Conservation (phyloP, 2,329 filamentous ascomycete genomes). For the Trichoderma simmonsii region DNA sequence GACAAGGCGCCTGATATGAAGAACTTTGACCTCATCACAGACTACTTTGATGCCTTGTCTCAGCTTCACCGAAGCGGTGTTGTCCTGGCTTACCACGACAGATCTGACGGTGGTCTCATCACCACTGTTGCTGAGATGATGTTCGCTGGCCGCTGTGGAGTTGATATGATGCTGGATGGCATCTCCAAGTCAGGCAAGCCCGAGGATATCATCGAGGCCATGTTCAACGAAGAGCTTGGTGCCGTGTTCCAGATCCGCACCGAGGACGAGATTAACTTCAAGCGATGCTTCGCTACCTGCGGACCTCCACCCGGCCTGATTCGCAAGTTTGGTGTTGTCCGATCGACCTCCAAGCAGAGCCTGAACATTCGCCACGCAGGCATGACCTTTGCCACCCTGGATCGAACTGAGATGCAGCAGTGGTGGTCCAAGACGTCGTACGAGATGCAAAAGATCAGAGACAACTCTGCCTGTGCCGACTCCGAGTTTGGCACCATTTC, state of each 20-base stretch:
- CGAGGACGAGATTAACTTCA: conserved; percentile 79
- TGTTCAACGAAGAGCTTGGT: conserved; percentile 96
- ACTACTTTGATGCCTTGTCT: conserved; percentile 84
- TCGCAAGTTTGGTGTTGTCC: conserved; percentile 77
- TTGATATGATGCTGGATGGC: conserved; percentile 79
- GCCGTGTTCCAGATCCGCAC: conserved; percentile 94
- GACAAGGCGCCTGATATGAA: conserved; percentile 83
- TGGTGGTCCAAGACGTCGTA: conserved; percentile 87
- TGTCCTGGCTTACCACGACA: conserved; percentile 91
- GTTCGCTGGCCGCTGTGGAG: conserved; percentile 89
- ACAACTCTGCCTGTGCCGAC: conserved; percentile 84
- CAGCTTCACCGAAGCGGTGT: conserved; percentile 58
- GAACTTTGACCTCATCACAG: conserved; percentile 74
- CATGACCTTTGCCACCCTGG: conserved; percentile 64
- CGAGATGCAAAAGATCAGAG: conserved; percentile 84
- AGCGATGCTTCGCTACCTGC: conserved; percentile 85
- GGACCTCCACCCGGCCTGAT: conserved; percentile 79
- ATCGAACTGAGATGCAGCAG: conserved; percentile 73
- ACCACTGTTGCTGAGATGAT: conserved; percentile 96
- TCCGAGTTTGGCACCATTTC: conserved; percentile 73
- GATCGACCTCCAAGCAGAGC: conserved; percentile 66
- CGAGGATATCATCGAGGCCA: conserved; percentile 65
- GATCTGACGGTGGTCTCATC: conserved; percentile 87
- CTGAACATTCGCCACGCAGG: conserved; percentile 72
- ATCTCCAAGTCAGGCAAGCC: conserved; percentile 61